Base-by-base conservation (phyloP, 1,284 basidiomycete genomes). In the Malassezia nana region DNA sequence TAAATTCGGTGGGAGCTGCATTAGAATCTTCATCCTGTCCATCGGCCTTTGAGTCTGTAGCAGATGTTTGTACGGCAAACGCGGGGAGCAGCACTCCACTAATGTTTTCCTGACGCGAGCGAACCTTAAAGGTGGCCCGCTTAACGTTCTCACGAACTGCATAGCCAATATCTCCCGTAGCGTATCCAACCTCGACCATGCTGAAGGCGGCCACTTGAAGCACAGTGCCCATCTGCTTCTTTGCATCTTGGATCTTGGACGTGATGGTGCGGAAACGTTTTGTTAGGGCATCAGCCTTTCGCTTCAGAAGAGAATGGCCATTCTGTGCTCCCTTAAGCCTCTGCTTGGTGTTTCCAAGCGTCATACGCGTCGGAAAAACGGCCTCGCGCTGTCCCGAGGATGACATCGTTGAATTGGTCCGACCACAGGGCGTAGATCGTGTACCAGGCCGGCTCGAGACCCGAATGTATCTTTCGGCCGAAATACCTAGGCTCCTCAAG, bases 201-300 rank as follows among this genome's bases (percentile, higher is more conserved):
- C 89, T 92, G 80, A 99, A 95, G 41, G 91, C 94, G 15, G 94
- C 94, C 46, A 94, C 80, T 75, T 98, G 94, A 84, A 99, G 94
- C 26, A 98, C 91, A 61, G 86, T 81, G 33, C 94, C 94, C 94
- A 98, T 98, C 78, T 96, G 90, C 57, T 90, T 83, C 77, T 99
- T 99, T 15, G 94, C 92, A 79, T 98, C 94, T 72, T 96, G 91
- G 39, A 78, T 77, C 66, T 77, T 77, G 50, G 63, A 64, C 2
- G 76, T 76, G 62, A 78, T 77, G 41, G 67, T 75, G 57, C 90
- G 81, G 78, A 96, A 96, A 63, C 90, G 81, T 43, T 88, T 91
- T 28, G 86, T 91, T 59, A 95, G 78, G 33, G 91, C 91, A 80
- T 96, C 91, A 50, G 90, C 84, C 78, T 96, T 96, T 82, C 94